These are phyloP conservation scores for Saccharum officinarum DNA, from an alignment of 176 grass and related monocot genomes.

Conservation along the genomic window DNA sequence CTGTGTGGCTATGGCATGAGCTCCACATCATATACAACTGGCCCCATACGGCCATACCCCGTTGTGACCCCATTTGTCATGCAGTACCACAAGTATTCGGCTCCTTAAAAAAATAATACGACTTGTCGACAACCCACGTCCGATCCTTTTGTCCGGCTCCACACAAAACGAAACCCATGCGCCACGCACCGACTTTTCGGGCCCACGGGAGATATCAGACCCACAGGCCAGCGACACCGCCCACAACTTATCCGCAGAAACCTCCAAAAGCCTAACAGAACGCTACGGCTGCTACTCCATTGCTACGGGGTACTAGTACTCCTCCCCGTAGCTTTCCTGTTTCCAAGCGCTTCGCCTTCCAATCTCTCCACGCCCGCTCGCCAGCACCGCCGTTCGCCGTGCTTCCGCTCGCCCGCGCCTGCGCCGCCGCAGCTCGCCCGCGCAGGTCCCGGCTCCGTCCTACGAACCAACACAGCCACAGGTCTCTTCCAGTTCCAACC, in stretches of 20 bases:
- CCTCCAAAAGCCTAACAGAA: not conserved
- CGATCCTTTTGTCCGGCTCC: conserved; percentile 7
- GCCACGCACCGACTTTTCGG: conserved; percentile 7
- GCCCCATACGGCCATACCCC: not conserved
- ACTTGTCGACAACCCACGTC: not conserved
- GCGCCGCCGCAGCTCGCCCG: not conserved
- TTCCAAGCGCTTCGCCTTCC: not conserved
- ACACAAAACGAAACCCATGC: not conserved
- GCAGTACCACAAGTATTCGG: too few species aligned
- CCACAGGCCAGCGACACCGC: conserved; percentile 41
- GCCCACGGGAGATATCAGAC: not conserved
- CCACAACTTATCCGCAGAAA: conserved; percentile 38
- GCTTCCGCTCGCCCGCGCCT: not conserved
- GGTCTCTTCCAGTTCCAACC: conserved; percentile 1
- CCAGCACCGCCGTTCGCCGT: not conserved
- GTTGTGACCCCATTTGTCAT: conserved; percentile 2
- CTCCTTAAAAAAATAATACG: not conserved
- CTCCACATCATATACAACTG: not conserved
- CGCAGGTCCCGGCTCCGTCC: not conserved
- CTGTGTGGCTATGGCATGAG: not conserved
- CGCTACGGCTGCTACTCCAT: not conserved
- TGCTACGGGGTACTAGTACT: not conserved
- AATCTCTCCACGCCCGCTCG: not conserved
- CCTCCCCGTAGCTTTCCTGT: not conserved
- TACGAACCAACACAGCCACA: not conserved